A percentile compares a stretch with the other conserved stretches of the same genome.
Conservation (phyloP, 257 asterid species). For the Capsicum baccatum region DNA sequence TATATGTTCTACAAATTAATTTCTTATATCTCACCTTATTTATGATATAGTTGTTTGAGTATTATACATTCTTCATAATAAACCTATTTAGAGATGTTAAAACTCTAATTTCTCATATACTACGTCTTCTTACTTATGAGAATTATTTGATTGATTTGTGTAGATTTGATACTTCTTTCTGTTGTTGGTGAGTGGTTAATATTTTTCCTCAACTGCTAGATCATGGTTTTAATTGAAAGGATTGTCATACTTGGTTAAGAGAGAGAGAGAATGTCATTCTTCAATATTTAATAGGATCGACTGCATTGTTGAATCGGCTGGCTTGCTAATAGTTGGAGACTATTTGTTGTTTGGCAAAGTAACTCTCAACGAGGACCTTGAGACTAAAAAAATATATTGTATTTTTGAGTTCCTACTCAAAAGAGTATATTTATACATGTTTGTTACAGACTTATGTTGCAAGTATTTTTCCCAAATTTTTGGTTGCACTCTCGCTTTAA, state of each 20-base stretch:
- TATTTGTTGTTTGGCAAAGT: background rate
- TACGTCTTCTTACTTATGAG: too few relatives aligned
- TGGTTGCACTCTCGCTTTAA: too few relatives aligned
- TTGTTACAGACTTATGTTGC: constrained; percentile 11
- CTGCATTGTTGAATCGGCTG: constrained; percentile 5
- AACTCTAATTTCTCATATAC: too few relatives aligned
- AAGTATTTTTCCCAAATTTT: background rate
- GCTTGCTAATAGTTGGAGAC: constrained; percentile 8
- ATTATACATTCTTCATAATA: too few relatives aligned
- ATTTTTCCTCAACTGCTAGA: constrained; percentile 6
- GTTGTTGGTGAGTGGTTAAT: background rate
- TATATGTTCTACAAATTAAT: too few relatives aligned
- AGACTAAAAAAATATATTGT: background rate
- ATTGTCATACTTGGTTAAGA: too few relatives aligned
- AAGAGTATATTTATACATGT: background rate
- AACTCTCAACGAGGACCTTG: background rate
- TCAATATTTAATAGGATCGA: background rate
- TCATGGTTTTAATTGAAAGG: constrained; percentile 1
- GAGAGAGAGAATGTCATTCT: background rate
- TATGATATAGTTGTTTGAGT: too few relatives aligned
- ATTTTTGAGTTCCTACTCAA: background rate
- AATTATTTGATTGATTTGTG: too few relatives aligned
- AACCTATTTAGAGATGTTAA: too few relatives aligned
- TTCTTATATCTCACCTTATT: too few relatives aligned
- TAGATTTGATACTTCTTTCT: constrained; percentile 34